Conservation (phyloP, 768 basidiomycete genomes). For the Xanthoconium purpureum region DNA sequence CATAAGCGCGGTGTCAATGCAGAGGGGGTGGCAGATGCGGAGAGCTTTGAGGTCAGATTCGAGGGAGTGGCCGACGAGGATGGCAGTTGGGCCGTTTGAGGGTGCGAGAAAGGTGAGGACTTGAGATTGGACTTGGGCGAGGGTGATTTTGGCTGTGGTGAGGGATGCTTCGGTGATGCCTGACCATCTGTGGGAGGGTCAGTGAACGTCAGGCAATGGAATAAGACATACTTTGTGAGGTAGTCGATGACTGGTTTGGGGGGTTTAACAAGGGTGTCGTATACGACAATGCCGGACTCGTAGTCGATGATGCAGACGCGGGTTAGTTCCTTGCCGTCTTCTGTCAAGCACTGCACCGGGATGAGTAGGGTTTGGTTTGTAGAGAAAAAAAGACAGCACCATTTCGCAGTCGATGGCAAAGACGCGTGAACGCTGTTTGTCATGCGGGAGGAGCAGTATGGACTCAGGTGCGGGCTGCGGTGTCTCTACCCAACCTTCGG, state of each 20-base stretch:
- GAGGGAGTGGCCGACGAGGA: constrained; percentile 92
- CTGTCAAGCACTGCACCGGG: constrained; percentile 69
- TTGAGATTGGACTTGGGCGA: constrained; percentile 72
- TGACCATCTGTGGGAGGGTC: constrained; percentile 62
- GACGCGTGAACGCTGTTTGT: constrained; percentile 46
- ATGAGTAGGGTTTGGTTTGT: background rate
- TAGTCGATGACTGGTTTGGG: constrained; percentile 83
- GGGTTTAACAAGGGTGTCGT: constrained; percentile 89
- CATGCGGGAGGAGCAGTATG: constrained; percentile 29
- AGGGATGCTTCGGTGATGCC: constrained; percentile 84
- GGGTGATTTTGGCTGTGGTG: constrained; percentile 67
- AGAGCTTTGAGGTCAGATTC: constrained; percentile 92
- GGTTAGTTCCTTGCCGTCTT: constrained; percentile 86
- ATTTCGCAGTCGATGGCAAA: constrained; percentile 97
- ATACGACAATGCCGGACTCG: constrained; percentile 65
- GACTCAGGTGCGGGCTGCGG: constrained; percentile 44
- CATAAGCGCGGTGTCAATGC: constrained; percentile 87
- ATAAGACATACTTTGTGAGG: constrained; percentile 67
- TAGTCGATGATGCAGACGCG: constrained; percentile 84
- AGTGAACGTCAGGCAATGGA: background rate
- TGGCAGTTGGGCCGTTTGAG: constrained; percentile 51
- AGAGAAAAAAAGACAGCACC: constrained; percentile 46
- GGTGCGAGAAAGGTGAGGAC: constrained; percentile 62
- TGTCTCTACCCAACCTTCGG: constrained; percentile 80
- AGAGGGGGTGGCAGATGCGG: constrained; percentile 78